Base-by-base conservation (phyloP, 345 rosid species). In the Hibiscus mutabilis region DNA sequence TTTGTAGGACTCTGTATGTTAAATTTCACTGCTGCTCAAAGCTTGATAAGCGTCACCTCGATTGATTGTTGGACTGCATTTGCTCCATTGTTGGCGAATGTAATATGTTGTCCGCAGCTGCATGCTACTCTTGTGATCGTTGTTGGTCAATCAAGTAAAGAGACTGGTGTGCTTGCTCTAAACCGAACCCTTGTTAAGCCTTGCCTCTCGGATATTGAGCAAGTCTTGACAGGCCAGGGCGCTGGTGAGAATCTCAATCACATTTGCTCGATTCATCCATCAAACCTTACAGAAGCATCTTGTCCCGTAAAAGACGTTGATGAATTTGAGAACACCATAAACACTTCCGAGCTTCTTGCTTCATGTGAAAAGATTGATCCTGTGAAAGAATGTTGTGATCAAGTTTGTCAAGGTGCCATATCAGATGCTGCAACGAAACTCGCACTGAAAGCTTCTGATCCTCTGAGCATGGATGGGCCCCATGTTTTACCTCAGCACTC, bases 21-120 rank as follows among this genome's bases (percentile, higher is more conserved):
- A 37, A 92, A 95, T 78, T 95, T 95, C 81, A 84, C 84, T 40
- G 83, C 91, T 11, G 86, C 86, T 10, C 84, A 86, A 79, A 84
- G 82, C 79, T 77, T 92, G 82, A 86, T 92, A 87, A 85, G 85
- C 64, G 83, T 84, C 66, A 90, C 99, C 61, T 78, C 99, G 53
- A 85, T 80, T 24, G 96, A 95, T 77, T 95, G 99, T 80, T 88
- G 78, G 79, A 80, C 84, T 12, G 77, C 82, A 60, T 90, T 95
- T 52, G 99, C 99, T 53, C 93, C 97, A 1, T 73, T 88, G 73
- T 76, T 92, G 74, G 97, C 99, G 15, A 89, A 95, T 61, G 97
- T 92, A 61, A 88, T 92, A 79, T 95, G 99, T 74, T 95, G 99
- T 80, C 99, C 97, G 7, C 99, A 95, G 85, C 72, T 92, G 18